Conservation (phyloP, 2,329 filamentous ascomycete species). For the Fusarium sp. region DNA sequence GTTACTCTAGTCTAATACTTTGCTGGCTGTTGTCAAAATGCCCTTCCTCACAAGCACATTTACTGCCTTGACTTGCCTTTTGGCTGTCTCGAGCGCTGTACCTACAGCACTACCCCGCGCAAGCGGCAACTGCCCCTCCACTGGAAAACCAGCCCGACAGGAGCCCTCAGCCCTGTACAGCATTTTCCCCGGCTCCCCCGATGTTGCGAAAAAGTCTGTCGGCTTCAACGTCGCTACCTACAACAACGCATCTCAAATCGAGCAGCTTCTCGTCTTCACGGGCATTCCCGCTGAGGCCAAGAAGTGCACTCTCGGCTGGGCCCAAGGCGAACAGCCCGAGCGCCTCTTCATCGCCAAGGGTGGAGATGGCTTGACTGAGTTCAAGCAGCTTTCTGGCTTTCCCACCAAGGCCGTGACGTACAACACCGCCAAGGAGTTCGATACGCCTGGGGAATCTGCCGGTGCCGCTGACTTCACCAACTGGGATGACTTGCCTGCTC, state of each 20-base stretch:
- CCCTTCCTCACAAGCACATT: conserved; percentile 17
- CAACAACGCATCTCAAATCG: conserved; percentile 42
- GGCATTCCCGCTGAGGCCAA: conserved; percentile 49
- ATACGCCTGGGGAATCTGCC: conserved; percentile 22
- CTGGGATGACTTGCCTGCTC: conserved; percentile 45
- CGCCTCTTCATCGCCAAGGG: conserved; percentile 55
- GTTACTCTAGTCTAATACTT: not conserved
- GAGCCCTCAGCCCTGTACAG: conserved; percentile 32
- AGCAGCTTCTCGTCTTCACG: conserved; percentile 51
- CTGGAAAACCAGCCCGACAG: not conserved
- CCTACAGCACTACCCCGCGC: conserved; percentile 25
- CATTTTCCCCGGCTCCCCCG: conserved; percentile 35
- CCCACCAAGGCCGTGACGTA: conserved; percentile 42
- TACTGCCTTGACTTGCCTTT: conserved; percentile 19
- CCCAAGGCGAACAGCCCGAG: conserved; percentile 53
- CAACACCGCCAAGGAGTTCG: conserved; percentile 41
- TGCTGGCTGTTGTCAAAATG: conserved; percentile 4
- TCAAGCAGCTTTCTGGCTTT: conserved; percentile 46
- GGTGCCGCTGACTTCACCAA: conserved; percentile 49
- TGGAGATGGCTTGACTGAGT: conserved; percentile 40
- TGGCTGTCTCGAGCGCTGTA: conserved; percentile 22
- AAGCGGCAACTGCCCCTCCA: conserved; percentile 14
- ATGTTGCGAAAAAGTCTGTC: conserved; percentile 23
- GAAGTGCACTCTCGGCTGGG: conserved; percentile 50
- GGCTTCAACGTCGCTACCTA: conserved; percentile 45